A percentile compares a stretch with the other conserved stretches of the same genome.
Conservation (phyloP, 345 rosid genomes). For the Citrus cavaleriei region DNA sequence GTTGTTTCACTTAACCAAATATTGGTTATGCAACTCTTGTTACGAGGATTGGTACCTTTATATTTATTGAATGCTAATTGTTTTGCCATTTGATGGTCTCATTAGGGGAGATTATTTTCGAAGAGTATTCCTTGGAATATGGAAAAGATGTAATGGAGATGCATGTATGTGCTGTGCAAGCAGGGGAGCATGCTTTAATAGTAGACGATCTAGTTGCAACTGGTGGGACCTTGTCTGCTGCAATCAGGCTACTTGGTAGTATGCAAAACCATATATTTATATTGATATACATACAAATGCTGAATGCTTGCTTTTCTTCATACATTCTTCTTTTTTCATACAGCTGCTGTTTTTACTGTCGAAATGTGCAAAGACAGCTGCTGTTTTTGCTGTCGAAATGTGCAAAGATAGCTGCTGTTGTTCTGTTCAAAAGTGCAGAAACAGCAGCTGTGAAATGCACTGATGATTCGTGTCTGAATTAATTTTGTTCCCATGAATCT, state of each 20-base stretch:
- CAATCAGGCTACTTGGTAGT: constrained; percentile 89
- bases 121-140: constrained; percentile 93
- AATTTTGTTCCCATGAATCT: no score
- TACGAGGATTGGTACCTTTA: neutral
- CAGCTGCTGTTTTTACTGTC: no score
- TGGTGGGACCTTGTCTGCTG: constrained; percentile 95
- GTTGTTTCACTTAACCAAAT: neutral
- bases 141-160: constrained; percentile 92
- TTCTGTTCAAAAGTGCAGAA: no score
- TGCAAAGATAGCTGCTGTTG: no score
- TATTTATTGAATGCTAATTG: neutral
- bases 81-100: constrained; percentile 12
- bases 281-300: neutral
- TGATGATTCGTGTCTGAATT: neutral
- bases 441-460: neutral
- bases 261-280: constrained; percentile 2
- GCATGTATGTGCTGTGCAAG: constrained; percentile 96
- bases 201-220: constrained; percentile 96
- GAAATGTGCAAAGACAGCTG: no score
- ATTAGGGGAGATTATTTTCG: constrained; percentile 81
- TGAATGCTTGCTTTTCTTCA: neutral
- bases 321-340: neutral
- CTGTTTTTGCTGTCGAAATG: no score
- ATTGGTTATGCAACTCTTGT: neutral
- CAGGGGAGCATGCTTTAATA: constrained; percentile 81